A percentile compares a stretch with the other conserved stretches of the same genome.
phyloP scores from a whole-genome alignment of 106 monocot genomes.

The Alisma plantagoaquatica region DNA sequence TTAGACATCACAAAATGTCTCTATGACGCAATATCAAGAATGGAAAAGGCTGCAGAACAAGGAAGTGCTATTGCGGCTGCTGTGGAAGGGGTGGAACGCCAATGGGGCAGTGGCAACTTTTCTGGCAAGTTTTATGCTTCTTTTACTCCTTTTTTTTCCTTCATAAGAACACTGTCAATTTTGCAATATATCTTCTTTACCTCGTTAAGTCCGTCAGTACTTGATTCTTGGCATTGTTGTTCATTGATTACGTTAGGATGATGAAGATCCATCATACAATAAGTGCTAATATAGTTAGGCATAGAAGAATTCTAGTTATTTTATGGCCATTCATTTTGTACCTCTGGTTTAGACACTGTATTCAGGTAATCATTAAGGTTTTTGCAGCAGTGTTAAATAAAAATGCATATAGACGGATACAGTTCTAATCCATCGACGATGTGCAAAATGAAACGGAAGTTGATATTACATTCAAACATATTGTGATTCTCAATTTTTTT shows the following conservation, averaged over 20 bases:
- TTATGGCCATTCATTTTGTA: too few species aligned
- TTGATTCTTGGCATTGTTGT: neutral
- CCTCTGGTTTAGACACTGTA: too few species aligned
- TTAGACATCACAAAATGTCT: slow-evolving; percentile 91
- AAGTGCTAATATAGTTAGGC: too few species aligned
- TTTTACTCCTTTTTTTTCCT: neutral
- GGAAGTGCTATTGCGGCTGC: slow-evolving; percentile 89
- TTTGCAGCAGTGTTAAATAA: too few species aligned
- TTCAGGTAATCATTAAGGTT: too few species aligned
- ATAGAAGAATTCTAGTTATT: too few species aligned
- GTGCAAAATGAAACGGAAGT: neutral
- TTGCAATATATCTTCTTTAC: too few species aligned
- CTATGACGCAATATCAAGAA: slow-evolving; percentile 97
- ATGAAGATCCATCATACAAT: too few species aligned
- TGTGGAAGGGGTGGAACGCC: slow-evolving; percentile 89
- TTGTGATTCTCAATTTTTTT: neutral
- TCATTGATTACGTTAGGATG: too few species aligned
- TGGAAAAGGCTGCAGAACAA: slow-evolving; percentile 95
- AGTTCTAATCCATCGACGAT: neutral
- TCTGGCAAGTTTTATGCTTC: slow-evolving; percentile 31
- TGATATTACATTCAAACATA: neutral
- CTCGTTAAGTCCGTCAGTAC: too few species aligned
- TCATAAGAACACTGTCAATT: neutral
- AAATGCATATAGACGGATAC: neutral
- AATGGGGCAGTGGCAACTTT: slow-evolving; percentile 56